Base-by-base conservation (phyloP, 2,329 filamentous ascomycete species). In the Aspergillus sp. region DNA sequence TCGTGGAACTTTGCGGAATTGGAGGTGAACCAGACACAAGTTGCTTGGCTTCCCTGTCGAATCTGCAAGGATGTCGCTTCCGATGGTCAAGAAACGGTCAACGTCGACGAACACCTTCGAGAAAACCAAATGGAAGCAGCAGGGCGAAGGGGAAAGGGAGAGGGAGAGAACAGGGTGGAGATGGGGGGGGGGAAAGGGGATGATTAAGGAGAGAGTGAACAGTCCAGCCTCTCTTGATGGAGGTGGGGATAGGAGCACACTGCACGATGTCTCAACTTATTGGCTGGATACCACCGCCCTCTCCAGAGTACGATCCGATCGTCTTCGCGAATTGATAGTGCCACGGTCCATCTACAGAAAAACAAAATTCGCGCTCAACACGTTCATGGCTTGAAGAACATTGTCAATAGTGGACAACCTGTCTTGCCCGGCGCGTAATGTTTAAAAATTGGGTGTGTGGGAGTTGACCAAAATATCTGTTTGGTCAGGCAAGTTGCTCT, bases 1-100 rank as follows among this genome's bases (percentile, higher is more conserved):
- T 66, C 59, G 66, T 65, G 59, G 66, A 64, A 65, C 64, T 66
- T 62, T 64, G 57, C 63, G 63, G 59, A 63, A 64, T 66, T 63
- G 62, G 54, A 60, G 53, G 60, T 54, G 48, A 54, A 46, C 57
- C 48, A 43, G 47, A 54, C 38, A 22, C 38, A 43, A 22, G 34
- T 47, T 46, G 34, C 50, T 48, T 53, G 31, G 53, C 50, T 28
- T 49, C 54, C 43, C 23, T 9, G 46, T 22, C 30, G 17, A 50
- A 41, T 48, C 15, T 57, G 54, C 54, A 57, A 50, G 31, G 54
- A 17, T 13, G 43, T 49, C 31, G 30, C 38, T 49, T 58, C 41
- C 11, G 23, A 25, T 25, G 30, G 19, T 34, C 51, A 61, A 59
- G 23, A 41, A 53, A 59, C 34, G 61, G 64, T 56, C 46, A 65